Percentiles rank a stretch among this genome's conserved stretches.
Evolutionary conservation across 176 grass and related monocot species (phyloP).

Genomic region (Triticum timopheevii): DNA sequence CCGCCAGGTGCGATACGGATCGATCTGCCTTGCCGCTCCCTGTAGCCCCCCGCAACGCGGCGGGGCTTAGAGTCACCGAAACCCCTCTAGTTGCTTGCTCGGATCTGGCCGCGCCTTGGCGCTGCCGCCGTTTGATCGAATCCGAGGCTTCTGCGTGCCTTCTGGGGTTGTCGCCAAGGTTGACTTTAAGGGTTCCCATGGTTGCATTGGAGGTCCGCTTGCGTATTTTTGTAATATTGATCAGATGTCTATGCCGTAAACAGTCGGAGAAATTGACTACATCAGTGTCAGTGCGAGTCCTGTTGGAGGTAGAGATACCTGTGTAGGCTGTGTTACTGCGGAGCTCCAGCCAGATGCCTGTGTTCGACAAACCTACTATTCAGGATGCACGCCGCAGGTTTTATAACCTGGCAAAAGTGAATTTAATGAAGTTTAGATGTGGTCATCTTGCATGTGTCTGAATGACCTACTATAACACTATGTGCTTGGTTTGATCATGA

Average conservation of each 20-base stretch:
- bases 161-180: background rate
- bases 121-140: background rate
- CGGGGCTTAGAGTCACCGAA: background rate
- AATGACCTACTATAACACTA: background rate
- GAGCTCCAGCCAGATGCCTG: background rate
- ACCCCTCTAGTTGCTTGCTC: background rate
- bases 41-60: background rate
- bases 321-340: background rate
- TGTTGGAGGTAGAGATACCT: background rate
- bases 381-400: background rate
- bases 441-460: background rate
- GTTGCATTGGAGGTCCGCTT: background rate
- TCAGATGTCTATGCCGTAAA: background rate
- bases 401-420: background rate
- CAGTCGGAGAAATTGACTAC: background rate
- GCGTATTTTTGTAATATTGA: background rate
- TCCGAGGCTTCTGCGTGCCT: background rate
- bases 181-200: background rate
- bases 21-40: background rate
- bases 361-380: background rate
- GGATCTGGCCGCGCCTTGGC: constrained; percentile 33
- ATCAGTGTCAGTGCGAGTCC: background rate
- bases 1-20: constrained; percentile 63
- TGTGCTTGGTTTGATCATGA: background rate
- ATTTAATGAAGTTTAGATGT: background rate